phyloP scores from a whole-genome alignment of 495 filamentous ascomycete species.

The Penicillium crystallinum region DNA sequence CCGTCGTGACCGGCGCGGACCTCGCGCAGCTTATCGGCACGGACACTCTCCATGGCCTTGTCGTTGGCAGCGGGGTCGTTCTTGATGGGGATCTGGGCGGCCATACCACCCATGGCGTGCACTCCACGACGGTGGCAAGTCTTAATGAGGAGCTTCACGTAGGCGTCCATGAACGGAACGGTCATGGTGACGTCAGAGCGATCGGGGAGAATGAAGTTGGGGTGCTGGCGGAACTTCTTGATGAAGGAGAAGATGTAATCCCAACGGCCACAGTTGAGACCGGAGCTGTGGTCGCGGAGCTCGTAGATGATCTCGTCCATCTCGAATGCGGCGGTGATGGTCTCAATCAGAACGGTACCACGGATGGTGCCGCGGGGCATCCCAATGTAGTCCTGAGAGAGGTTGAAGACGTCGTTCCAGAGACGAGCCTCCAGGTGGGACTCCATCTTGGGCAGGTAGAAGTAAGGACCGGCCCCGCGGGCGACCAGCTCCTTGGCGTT shows the following conservation, averaged over 20 bases:
- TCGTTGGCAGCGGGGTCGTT: conserved; percentile 85
- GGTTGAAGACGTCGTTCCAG: conserved; percentile 99
- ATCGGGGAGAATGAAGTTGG: conserved; percentile 89
- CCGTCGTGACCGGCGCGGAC: conserved; percentile 94
- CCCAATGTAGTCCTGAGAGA: conserved; percentile 86
- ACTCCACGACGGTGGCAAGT: conserved; percentile 94
- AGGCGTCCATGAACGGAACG: conserved; percentile 97
- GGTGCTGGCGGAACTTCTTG: conserved; percentile 97
- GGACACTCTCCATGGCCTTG: conserved; percentile 87
- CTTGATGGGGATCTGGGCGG: conserved; percentile 98
- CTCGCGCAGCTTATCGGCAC: conserved; percentile 94
- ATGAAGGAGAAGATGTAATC: conserved; percentile 99
- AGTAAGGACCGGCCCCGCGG: conserved; percentile 87
- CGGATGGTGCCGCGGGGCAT: conserved; percentile 90
- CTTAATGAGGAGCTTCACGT: conserved; percentile 93
- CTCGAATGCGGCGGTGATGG: conserved; percentile 97
- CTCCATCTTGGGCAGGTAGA: conserved; percentile 99
- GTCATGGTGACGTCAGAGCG: conserved; percentile 94
- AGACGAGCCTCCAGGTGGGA: conserved; percentile 93
- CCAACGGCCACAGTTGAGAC: conserved; percentile 98
- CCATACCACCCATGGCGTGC: conserved; percentile 99
- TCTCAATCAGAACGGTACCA: conserved; percentile 96
- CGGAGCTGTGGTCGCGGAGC: conserved; percentile 91
- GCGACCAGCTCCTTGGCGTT: conserved; percentile 86
- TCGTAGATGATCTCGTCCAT: conserved; percentile 99